Evolutionary conservation across 768 basidiomycete genomes (phyloP).

Genomic region (Clitopilus passeckerianus): DNA sequence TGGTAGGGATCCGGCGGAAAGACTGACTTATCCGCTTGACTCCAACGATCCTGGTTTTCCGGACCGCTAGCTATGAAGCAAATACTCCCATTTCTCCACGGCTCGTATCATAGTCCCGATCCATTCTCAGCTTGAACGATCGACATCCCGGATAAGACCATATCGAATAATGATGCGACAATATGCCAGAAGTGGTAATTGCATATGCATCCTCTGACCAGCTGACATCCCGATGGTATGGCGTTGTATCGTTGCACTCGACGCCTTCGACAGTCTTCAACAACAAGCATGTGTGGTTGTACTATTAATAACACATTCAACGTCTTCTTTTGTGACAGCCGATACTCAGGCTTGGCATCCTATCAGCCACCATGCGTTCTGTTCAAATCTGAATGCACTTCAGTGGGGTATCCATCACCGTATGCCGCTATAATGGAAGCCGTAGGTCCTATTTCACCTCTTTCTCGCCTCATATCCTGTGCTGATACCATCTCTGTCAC

Average conservation of each 20-base stretch:
- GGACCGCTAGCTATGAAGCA: too few relatives aligned
- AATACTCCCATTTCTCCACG: too few relatives aligned
- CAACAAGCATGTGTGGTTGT: background rate
- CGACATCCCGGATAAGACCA: background rate
- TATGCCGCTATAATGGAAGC: background rate
- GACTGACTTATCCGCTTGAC: too few relatives aligned
- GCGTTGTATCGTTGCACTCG: background rate
- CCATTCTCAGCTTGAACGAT: background rate
- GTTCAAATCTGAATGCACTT: background rate
- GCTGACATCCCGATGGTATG: background rate
- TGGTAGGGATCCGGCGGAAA: too few relatives aligned
- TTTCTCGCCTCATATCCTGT: background rate
- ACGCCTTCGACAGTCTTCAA: too few relatives aligned
- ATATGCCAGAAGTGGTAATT: background rate
- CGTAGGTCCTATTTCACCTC: background rate
- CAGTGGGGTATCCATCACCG: background rate
- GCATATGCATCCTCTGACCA: background rate
- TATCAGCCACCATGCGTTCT: background rate
- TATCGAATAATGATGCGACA: background rate
- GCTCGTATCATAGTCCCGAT: background rate
- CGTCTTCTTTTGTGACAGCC: background rate
- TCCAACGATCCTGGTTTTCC: too few relatives aligned
- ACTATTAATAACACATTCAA: background rate
- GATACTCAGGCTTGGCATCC: background rate
- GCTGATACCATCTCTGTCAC: background rate